Evolutionary conservation across 1,284 basidiomycete genomes (phyloP), one percentile per base, ranked within the genome.

Genomic region (Trametes pubescens): DNA sequence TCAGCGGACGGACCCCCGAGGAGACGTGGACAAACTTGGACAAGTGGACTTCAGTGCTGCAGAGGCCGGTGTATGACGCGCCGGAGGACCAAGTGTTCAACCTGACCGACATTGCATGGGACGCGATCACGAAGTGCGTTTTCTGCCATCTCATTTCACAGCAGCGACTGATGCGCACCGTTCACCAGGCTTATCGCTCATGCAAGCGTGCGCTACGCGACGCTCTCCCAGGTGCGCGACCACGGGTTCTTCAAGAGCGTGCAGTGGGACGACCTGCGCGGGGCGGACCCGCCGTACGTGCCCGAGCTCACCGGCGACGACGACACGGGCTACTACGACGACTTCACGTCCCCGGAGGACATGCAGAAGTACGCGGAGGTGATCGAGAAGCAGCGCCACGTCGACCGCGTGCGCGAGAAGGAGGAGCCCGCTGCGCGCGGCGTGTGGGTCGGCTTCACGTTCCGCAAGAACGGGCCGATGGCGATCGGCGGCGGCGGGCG

Each of bases 1-100:
- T 99, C 82, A 97, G 94, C 57, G 98, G 98, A 14, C 89, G 92
- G 48, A 95, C 92, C 0, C 93, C 96, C 0, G 97, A 99, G 73
- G 98, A 99, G 79, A 99, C 98, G 0, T 99, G 98, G 96, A 95
- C 95, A 22, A 99, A 99, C 78, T 81, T 99, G 71, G 99, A 99
- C 80, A 99, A 98, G 77, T 99, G 98, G 98, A 87, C 90, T 26
- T 93, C 93, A 71, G 94, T 96, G 3, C 84, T 99, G 4, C 84
- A 92, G 22, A 80, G 98, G 66, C 98, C 98, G 1, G 93, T 98
- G 69, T 99, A 99, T 73, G 96, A 98, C 75, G 92, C 94, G 69
- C 92, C 93, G 2, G 96, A 99, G 76, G 98, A 99, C 78, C 82
- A 97, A 57, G 95, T 99, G 71, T 99, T 99, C 84, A 99, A 99